These are phyloP conservation scores for Rhododendron williamsianum DNA, from an alignment of 148 eudicot genomes.

Conservation along the genomic window DNA sequence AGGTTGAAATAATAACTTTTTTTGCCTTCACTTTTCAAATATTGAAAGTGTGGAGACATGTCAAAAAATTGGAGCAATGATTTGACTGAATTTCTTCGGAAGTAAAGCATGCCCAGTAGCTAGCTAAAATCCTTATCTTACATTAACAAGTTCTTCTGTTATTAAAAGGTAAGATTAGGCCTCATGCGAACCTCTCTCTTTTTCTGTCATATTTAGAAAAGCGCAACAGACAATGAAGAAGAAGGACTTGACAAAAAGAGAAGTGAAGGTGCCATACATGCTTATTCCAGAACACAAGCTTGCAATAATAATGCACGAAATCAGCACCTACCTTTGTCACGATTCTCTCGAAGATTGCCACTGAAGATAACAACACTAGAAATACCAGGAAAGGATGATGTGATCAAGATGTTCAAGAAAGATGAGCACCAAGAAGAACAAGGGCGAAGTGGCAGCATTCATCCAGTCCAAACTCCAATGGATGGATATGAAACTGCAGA, in stretches of 20 bases:
- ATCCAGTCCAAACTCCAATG: conserved; percentile 8
- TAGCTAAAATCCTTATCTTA: neutral
- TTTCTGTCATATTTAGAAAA: conserved; percentile 32
- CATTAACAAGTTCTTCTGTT: neutral
- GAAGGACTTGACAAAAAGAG: conserved; percentile 11
- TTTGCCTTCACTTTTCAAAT: neutral
- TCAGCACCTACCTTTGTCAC: conserved; percentile 23
- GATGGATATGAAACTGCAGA: conserved; percentile 65
- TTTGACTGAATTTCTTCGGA: neutral
- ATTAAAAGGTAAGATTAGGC: neutral
- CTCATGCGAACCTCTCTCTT: neutral
- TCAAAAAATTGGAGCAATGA: neutral
- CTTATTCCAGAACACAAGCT: neutral
- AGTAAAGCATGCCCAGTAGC: neutral
- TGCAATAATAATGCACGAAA: conserved; percentile 23
- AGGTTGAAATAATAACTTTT: conserved; percentile 32
- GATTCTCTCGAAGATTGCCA: conserved; percentile 28
- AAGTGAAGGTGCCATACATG: conserved; percentile 1
- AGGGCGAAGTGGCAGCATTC: conserved; percentile 6
- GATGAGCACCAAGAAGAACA: conserved; percentile 19
- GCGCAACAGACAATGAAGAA: conserved; percentile 51
- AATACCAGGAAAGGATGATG: conserved; percentile 40
- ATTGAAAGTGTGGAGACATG: neutral
- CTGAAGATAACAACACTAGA: conserved; percentile 37
- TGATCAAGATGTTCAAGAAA: conserved; percentile 34